Base-by-base conservation (phyloP, 805 yeast genomes). In the Kodamaea sagamina region DNA sequence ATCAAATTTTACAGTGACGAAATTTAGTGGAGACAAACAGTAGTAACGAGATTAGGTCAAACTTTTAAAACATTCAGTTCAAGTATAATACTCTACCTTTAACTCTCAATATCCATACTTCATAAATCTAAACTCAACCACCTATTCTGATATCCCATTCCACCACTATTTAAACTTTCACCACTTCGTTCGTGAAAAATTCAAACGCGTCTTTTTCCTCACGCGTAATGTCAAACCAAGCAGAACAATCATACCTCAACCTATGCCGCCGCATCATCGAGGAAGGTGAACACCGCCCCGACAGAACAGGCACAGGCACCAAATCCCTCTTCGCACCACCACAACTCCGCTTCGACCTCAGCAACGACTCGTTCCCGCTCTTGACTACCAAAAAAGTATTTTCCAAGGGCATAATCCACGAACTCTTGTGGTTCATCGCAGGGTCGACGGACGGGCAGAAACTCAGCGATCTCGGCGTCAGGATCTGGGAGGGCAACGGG, bases 401-500 rank as follows among this genome's bases (percentile, higher is more conserved):
- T 60, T 81, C 89, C 49, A 84, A 85, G 50, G 99, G 90, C 7
- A 89, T 93, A 34, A 78, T 92, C 25, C 81, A 88, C 50, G 99
- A 93, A 62, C 72, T 93, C 22, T 72, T 93, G 10, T 93, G 99
- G 99, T 93, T 93, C 58, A 77, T 93, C 6, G 72, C 80, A 3
- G 99, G 98, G 0, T 79, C 83, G 49, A 93, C 99, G 0, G 95
- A 92, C 60, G 95, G 93, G 27, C 85, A 84, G 51, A 72, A 77
- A 49, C 70, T 93, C 32, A 70, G 84, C 11, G 95, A 84, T 2
- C 78, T 84, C 52, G 96, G 96, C 26, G 95, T 93, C n/a, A 90
- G 82, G 58, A 93, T 93, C 43, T 93, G 99, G 99, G 99, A 93
- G 63, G 99, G 99, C 12, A 93, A 93, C 62, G 99, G 98, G 8